phyloP scores from a whole-genome alignment of 2,329 filamentous ascomycete genomes.

The Akanthomyces muscarius region DNA sequence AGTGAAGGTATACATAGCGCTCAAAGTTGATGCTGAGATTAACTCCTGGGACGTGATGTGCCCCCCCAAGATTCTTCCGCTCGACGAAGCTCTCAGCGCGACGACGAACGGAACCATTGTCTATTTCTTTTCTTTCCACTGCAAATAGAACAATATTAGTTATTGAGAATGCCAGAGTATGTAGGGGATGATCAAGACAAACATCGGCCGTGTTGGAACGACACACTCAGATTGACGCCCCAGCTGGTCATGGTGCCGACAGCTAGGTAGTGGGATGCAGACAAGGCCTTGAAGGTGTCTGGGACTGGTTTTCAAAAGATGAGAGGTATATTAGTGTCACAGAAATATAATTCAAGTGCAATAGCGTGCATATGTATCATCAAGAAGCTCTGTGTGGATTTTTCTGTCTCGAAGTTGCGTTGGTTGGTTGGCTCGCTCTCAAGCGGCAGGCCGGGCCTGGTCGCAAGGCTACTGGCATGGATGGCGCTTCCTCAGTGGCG shows the following conservation, averaged over 20 bases:
- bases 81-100: neutral
- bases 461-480: no score
- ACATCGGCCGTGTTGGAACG: neutral
- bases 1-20: neutral
- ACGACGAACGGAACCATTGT: neutral
- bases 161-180: neutral
- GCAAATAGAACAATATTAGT: neutral
- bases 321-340: no score
- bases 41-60: neutral
- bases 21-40: conserved; percentile 4
- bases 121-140: neutral
- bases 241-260: neutral
- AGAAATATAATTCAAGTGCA: no score
- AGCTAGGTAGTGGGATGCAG: no score
- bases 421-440: no score
- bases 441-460: no score
- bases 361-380: no score
- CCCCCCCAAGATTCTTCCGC: neutral
- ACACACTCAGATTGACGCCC: neutral
- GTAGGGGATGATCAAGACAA: neutral
- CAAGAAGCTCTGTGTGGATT: no score
- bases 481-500: no score
- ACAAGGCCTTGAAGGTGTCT: neutral
- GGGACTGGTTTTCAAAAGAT: no score
- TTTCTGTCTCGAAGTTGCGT: no score